These are phyloP conservation scores for Capsella bursapastoris DNA, from an alignment of 345 rosid species.

Conservation along the genomic window DNA sequence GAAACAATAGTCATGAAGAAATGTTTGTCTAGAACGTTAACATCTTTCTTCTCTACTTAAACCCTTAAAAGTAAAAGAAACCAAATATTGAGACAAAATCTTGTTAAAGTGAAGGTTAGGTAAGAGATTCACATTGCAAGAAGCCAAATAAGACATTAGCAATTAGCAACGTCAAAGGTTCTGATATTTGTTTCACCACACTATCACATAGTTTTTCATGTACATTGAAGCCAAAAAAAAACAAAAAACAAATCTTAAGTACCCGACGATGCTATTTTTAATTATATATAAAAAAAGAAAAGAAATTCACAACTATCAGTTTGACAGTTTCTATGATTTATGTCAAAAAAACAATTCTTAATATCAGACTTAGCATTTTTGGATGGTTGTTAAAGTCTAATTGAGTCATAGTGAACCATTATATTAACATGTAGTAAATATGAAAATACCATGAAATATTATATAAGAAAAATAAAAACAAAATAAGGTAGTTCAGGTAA, in stretches of 20 bases:
- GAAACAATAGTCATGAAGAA: conserved; percentile 13
- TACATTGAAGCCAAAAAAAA: background rate
- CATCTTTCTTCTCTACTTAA: conserved; percentile 37
- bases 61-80: conserved; percentile 18
- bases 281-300: no score
- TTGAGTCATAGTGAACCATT: no score
- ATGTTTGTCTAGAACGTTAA: conserved; percentile 34
- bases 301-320: no score
- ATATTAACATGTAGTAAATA: no score
- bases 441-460: no score
- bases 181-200: conserved; percentile 6
- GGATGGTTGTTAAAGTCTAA: no score
- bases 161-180: conserved; percentile 17
- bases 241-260: background rate
- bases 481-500: conserved; percentile 14
- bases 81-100: conserved; percentile 33
- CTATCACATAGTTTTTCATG: background rate
- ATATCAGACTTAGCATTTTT: no score
- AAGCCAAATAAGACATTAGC: conserved; percentile 25
- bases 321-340: no score
- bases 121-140: conserved; percentile 30
- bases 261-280: background rate
- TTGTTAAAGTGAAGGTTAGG: conserved; percentile 39
- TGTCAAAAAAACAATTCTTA: no score
- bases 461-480: no score